phyloP scores from a whole-genome alignment of 352 stramenopile genomes.

The Phytopythium vexans region DNA sequence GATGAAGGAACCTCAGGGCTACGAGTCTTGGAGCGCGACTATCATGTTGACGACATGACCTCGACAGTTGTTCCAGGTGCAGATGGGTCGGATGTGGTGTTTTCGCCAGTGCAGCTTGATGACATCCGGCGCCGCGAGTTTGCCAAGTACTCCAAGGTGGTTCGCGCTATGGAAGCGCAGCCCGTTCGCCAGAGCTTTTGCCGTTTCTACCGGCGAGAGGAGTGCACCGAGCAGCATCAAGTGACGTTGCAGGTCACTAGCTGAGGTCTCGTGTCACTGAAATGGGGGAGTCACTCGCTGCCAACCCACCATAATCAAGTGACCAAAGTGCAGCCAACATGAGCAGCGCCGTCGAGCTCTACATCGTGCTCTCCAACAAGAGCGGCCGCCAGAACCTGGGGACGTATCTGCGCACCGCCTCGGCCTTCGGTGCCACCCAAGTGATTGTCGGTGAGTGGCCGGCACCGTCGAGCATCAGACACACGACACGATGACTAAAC shows the following conservation, averaged over 20 bases:
- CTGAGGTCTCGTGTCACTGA: constrained; percentile 17
- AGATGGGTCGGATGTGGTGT: too few relatives aligned
- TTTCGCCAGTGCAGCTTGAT: too few relatives aligned
- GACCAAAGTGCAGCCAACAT: constrained; percentile 4
- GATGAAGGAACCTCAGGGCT: constrained; percentile 4
- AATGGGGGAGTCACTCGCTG: constrained; percentile 6
- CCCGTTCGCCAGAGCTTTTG: constrained; percentile 53
- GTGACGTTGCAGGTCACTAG: constrained; percentile 27
- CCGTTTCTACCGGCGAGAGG: constrained; percentile 55
- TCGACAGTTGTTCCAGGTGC: too few relatives aligned
- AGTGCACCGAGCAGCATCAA: constrained; percentile 38
- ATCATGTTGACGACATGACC: too few relatives aligned
- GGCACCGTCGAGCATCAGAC: too few relatives aligned
- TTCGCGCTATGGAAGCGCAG: constrained; percentile 34
- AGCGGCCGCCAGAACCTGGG: constrained; percentile 73
- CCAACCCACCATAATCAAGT: neutral
- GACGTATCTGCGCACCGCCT: constrained; percentile 74
- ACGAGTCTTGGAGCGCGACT: too few relatives aligned
- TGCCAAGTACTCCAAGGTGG: constrained; percentile 62
- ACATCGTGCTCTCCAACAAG: constrained; percentile 73
- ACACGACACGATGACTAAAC: too few relatives aligned
- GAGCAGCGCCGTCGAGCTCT: constrained; percentile 33
- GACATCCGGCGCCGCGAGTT: constrained; percentile 12
- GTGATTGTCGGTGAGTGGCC: constrained; percentile 60
- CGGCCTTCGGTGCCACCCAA: constrained; percentile 67